Percentiles rank a stretch among this genome's conserved stretches.
These are phyloP conservation scores for Rhynchospora breviuscula DNA, from an alignment of 176 grass and related monocot species.

Conservation along the genomic window DNA sequence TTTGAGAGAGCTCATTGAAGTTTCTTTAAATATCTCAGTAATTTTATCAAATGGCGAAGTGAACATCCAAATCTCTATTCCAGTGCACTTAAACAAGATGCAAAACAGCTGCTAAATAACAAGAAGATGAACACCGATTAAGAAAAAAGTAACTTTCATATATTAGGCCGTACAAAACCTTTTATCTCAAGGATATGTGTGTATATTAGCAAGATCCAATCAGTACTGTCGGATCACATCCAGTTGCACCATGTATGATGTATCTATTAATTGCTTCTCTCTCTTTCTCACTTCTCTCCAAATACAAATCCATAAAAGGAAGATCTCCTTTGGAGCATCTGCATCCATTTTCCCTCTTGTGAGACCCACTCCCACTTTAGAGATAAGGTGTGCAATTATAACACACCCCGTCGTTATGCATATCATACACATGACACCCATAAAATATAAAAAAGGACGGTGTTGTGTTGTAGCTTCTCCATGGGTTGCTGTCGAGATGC, in stretches of 20 bases:
- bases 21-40: too few species aligned
- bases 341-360: not conserved
- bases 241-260: not conserved
- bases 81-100: not conserved
- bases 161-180: not conserved
- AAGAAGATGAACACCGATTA: not conserved
- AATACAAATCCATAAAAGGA: constrained; percentile 23
- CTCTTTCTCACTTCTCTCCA: not conserved
- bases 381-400: constrained; percentile 17
- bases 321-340: constrained; percentile 24
- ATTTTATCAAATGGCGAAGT: not conserved
- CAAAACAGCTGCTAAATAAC: not conserved
- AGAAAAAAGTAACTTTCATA: constrained; percentile 7
- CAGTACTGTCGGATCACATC: not conserved
- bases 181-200: not conserved
- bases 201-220: not conserved
- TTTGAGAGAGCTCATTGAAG: too few species aligned
- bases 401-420: not conserved
- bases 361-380: constrained; percentile 3
- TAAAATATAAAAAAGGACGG: not conserved
- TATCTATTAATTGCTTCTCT: not conserved
- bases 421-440: not conserved
- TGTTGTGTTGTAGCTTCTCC: not conserved
- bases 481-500: constrained; percentile 1
- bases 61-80: not conserved